phyloP scores from a whole-genome alignment of 805 yeast genomes.

The Metschnikowia borealis region DNA sequence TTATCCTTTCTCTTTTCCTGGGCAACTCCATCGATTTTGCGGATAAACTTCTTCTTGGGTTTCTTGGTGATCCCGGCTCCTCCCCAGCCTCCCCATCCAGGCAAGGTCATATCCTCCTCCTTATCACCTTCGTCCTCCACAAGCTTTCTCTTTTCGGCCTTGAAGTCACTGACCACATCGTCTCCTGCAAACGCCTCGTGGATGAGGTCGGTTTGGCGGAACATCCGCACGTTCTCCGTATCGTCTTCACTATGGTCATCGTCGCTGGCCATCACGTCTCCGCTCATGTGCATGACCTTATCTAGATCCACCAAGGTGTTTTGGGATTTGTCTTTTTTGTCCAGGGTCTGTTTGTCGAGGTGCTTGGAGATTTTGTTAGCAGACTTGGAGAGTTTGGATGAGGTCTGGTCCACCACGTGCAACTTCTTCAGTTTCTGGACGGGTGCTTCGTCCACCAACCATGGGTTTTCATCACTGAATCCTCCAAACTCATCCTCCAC shows the following conservation, averaged over 20 bases:
- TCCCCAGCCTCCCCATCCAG: constrained; percentile 99
- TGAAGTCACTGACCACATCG: constrained; percentile 81
- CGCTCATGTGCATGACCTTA: constrained; percentile 52
- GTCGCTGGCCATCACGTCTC: constrained; percentile 31
- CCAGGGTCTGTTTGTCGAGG: constrained; percentile 30
- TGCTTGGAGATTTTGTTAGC: constrained; percentile 37
- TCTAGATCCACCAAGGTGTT: constrained; percentile 46
- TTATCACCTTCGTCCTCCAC: constrained; percentile 80
- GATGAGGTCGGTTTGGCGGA: constrained; percentile 77
- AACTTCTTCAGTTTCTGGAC: constrained; percentile 31
- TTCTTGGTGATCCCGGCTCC: constrained; percentile 46
- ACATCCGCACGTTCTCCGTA: constrained; percentile 45
- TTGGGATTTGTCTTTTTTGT: constrained; percentile 25
- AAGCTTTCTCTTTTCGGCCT: constrained; percentile 65
- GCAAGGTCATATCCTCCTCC: constrained; percentile 78
- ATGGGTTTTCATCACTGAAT: constrained; percentile 30
- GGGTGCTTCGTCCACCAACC: constrained; percentile 25
- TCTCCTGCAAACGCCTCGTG: constrained; percentile 97
- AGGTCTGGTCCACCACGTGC: constrained; percentile 30
- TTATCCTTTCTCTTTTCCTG: constrained; percentile 75
- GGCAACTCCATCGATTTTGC: constrained; percentile 72
- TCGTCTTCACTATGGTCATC: constrained; percentile 28
- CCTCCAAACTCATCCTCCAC: constrained; percentile 10
- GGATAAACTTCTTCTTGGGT: constrained; percentile 58
- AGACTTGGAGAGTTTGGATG: constrained; percentile 36